phyloP scores from a whole-genome alignment of 2,329 filamentous ascomycete genomes.

The Stemphylium vesicarium region DNA sequence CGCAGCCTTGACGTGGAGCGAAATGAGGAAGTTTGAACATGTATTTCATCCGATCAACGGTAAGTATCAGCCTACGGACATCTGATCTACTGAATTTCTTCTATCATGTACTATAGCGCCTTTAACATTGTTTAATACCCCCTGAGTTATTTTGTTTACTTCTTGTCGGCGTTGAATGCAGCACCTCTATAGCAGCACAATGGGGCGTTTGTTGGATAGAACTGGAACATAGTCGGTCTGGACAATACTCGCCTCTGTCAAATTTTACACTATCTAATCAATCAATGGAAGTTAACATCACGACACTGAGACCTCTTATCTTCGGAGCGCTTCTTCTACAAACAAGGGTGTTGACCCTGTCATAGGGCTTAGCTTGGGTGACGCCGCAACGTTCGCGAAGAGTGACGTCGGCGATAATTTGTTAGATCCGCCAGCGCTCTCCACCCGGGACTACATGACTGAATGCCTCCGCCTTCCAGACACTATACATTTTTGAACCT shows the following conservation, averaged over 20 bases:
- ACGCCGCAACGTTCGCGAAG: constrained; percentile 13
- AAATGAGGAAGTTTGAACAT: constrained; percentile 15
- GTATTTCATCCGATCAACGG: not conserved
- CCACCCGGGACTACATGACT: constrained; percentile 9
- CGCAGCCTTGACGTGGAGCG: constrained; percentile 64
- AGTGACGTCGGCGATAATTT: constrained; percentile 34
- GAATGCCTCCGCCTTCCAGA: not conserved
- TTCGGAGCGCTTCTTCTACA: not conserved
- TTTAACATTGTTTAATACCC: constrained; percentile 6
- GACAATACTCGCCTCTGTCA: not conserved
- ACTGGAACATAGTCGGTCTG: not conserved
- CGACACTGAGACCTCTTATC: not conserved
- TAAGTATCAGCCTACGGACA: not conserved
- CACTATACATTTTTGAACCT: not conserved
- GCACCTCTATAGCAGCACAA: not conserved
- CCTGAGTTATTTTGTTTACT: not conserved
- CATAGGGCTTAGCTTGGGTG: constrained; percentile 12
- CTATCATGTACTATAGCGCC: not conserved
- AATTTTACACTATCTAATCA: not conserved
- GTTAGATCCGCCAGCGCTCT: constrained; percentile 23
- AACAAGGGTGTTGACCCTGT: not conserved
- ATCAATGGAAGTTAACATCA: not conserved
- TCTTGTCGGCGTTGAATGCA: not conserved
- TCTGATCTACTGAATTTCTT: not conserved
- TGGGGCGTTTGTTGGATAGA: not conserved